These are phyloP conservation scores for Xylaria venustula DNA, from an alignment of 495 filamentous ascomycete genomes.

Conservation along the genomic window DNA sequence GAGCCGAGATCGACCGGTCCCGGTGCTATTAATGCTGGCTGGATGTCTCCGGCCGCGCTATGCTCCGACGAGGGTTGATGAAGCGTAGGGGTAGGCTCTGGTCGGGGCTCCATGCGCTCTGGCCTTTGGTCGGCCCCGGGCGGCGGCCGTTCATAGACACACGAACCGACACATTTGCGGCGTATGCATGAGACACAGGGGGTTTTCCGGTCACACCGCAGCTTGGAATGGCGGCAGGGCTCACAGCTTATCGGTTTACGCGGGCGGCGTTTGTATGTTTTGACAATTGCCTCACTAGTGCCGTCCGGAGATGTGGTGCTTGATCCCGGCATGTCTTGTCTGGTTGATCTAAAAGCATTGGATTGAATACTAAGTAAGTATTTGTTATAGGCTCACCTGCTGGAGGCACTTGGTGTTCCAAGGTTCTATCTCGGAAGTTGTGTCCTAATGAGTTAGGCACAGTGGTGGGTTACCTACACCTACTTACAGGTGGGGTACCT, in stretches of 20 bases:
- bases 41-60: neutral
- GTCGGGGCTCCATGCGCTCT: neutral
- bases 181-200: slow-evolving; percentile 1
- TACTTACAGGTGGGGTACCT: too few relatives aligned
- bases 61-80: neutral
- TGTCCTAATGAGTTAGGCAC: too few relatives aligned
- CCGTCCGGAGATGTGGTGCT: neutral
- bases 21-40: neutral
- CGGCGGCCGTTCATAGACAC: neutral
- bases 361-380: too few relatives aligned
- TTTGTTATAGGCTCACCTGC: too few relatives aligned
- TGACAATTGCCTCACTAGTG: slow-evolving; percentile 1
- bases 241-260: slow-evolving; percentile 5
- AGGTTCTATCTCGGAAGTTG: too few relatives aligned
- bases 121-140: neutral
- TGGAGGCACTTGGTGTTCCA: too few relatives aligned
- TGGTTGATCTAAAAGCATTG: neutral
- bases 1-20: neutral
- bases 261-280: neutral
- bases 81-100: neutral
- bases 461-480: too few relatives aligned
- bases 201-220: neutral
- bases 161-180: neutral
- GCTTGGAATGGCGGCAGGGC: neutral
- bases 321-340: neutral